phyloP scores from a whole-genome alignment of 1,284 basidiomycete genomes.

The Microstroma glucosiphilum region DNA sequence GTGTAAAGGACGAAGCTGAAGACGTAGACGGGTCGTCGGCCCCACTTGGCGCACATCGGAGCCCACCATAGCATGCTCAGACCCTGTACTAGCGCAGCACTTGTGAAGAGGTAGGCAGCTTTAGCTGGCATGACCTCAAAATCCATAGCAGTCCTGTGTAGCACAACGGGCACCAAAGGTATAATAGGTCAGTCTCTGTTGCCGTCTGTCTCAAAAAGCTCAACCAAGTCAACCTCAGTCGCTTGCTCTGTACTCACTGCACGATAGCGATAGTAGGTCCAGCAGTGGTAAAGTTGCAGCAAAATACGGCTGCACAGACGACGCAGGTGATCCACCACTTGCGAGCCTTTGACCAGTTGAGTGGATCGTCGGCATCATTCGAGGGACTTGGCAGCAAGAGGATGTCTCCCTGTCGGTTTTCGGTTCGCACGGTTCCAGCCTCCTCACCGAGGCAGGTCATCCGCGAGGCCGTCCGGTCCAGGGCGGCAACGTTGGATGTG shows the following conservation, averaged over 20 bases:
- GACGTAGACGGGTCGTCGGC: conserved; percentile 19
- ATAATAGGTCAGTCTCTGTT: too few species aligned
- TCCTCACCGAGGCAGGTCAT: conserved; percentile 14
- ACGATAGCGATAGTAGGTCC: conserved; percentile 14
- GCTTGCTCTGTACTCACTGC: too few species aligned
- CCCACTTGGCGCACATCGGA: conserved; percentile 17
- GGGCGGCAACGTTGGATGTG: neutral
- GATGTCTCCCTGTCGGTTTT: conserved; percentile 9
- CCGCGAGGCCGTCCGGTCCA: conserved; percentile 4
- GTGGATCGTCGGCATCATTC: conserved; percentile 16
- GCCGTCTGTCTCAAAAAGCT: neutral
- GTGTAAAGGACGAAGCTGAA: conserved; percentile 12
- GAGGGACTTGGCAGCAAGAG: conserved; percentile 18
- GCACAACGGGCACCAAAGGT: neutral
- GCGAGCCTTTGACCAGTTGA: conserved; percentile 20
- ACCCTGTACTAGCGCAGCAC: conserved; percentile 14
- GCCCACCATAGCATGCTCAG: conserved; percentile 18
- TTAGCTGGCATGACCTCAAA: conserved; percentile 9
- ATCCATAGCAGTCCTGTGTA: neutral
- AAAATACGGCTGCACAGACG: conserved; percentile 14
- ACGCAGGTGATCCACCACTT: conserved; percentile 21
- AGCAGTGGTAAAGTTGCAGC: conserved; percentile 12
- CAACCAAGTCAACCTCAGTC: too few species aligned
- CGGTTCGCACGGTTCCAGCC: conserved; percentile 15
- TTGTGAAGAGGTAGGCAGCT: conserved; percentile 17